Percentiles rank a stretch among this genome's conserved stretches.
Evolutionary conservation across 371 early-diverging fungal genomes (phyloP).

Genomic region (Zancudomyces culisetae): DNA sequence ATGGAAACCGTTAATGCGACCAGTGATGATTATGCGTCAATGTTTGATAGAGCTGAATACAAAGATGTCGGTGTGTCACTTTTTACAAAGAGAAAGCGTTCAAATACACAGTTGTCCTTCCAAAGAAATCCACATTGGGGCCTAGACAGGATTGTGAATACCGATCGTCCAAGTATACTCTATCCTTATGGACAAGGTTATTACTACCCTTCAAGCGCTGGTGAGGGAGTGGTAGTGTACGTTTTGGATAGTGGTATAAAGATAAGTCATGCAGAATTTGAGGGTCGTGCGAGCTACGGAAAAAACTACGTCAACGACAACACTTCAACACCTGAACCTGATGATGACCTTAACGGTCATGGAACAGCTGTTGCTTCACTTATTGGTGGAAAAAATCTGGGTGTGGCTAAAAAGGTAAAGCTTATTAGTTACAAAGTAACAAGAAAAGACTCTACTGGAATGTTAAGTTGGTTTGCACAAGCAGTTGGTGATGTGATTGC

Average conservation of each 20-base stretch:
- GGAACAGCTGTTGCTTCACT: conserved; percentile 4
- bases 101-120: background rate
- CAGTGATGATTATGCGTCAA: no score
- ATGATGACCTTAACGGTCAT: conserved; percentile 2
- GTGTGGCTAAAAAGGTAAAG: conserved; percentile 4
- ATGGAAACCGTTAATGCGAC: background rate
- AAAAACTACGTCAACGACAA: conserved; percentile 38
- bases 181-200: conserved; percentile 36
- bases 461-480: conserved; percentile 51
- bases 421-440: conserved; percentile 3
- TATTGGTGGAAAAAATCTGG: background rate
- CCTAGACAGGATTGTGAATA: conserved; percentile 69
- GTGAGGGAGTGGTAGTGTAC: conserved; percentile 67
- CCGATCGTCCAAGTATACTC: conserved; percentile 11
- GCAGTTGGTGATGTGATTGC: conserved; percentile 50
- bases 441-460: conserved; percentile 58
- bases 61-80: no score
- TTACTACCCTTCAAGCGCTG: conserved; percentile 47
- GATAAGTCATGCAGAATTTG: conserved; percentile 64
- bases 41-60: no score
- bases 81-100: background rate
- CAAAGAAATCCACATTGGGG: conserved; percentile 81
- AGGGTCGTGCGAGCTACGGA: conserved; percentile 77
- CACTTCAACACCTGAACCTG: conserved; percentile 27
- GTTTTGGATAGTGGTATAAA: conserved; percentile 88